phyloP scores from a whole-genome alignment of 345 rosid species.

The Citrus medica region DNA sequence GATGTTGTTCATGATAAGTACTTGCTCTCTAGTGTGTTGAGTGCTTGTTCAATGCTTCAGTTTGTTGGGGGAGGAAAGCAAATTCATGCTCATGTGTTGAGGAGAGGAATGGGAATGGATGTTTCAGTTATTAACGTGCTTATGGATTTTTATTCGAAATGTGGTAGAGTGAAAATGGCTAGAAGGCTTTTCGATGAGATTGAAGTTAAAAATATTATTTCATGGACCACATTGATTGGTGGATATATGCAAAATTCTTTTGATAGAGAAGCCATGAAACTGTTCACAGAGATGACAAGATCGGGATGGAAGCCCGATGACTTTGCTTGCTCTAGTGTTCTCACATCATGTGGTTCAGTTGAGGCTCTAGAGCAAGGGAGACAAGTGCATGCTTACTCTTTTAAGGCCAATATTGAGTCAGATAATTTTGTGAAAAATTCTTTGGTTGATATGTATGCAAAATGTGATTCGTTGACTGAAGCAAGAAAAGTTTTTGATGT shows the following conservation, averaged over 20 bases:
- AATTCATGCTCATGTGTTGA: conserved; percentile 62
- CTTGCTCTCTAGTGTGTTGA: conserved; percentile 56
- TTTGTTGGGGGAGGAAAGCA: conserved; percentile 65
- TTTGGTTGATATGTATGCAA: conserved; percentile 73
- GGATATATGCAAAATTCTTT: conserved; percentile 66
- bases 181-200: conserved; percentile 47
- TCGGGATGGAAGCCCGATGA: conserved; percentile 51
- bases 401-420: conserved; percentile 52
- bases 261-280: conserved; percentile 50
- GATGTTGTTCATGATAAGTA: conserved; percentile 46
- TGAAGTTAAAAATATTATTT: conserved; percentile 49
- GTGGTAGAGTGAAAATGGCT: conserved; percentile 46
- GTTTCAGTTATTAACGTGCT: conserved; percentile 57
- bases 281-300: conserved; percentile 47
- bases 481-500: conserved; percentile 55
- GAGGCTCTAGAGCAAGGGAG: conserved; percentile 48
- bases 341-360: conserved; percentile 68
- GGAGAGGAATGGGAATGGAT: conserved; percentile 57
- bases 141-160: conserved; percentile 61
- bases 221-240: conserved; percentile 70
- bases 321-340: conserved; percentile 66
- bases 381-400: conserved; percentile 60
- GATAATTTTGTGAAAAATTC: conserved; percentile 60
- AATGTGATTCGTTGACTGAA: conserved; percentile 49
- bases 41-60: conserved; percentile 50